These are phyloP conservation scores for Poa pratensis DNA, from an alignment of 176 grass and related monocot species.

Conservation along the genomic window DNA sequence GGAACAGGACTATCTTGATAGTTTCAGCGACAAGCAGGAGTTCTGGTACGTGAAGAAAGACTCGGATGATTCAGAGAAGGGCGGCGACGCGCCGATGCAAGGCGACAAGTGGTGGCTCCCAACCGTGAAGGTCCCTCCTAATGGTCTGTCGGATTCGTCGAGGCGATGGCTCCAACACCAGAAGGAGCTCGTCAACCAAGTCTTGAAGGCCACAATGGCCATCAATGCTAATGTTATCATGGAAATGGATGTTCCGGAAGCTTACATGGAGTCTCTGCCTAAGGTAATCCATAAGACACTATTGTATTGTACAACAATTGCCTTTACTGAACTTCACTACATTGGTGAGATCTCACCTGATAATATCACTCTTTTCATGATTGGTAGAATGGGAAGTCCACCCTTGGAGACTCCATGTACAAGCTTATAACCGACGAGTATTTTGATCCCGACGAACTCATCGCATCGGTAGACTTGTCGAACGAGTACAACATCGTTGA, in stretches of 20 bases:
- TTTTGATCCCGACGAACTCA: constrained; percentile 75
- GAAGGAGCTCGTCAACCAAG: constrained; percentile 79
- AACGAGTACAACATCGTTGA: constrained; percentile 78
- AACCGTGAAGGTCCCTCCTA: constrained; percentile 61
- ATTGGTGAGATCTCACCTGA: neutral
- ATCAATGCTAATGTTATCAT: constrained; percentile 81
- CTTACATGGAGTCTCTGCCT: constrained; percentile 75
- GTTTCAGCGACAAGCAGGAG: constrained; percentile 60
- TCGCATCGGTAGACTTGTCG: constrained; percentile 56
- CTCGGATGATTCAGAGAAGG: constrained; percentile 50
- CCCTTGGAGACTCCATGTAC: constrained; percentile 80
- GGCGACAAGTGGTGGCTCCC: constrained; percentile 92
- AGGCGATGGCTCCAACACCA: constrained; percentile 62
- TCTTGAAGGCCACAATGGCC: constrained; percentile 84
- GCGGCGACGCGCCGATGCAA: constrained; percentile 39
- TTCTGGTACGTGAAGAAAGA: constrained; percentile 78
- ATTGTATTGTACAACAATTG: neutral
- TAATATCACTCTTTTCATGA: neutral
- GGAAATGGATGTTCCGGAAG: constrained; percentile 86
- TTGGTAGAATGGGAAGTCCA: constrained; percentile 73
- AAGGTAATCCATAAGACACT: constrained; percentile 54
- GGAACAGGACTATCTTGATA: constrained; percentile 69
- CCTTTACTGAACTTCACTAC: neutral
- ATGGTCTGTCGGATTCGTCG: constrained; percentile 63
- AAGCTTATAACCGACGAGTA: constrained; percentile 68